These are phyloP conservation scores for Zychaea mexicana DNA, from an alignment of 371 early-diverging fungal genomes.

Conservation along the genomic window DNA sequence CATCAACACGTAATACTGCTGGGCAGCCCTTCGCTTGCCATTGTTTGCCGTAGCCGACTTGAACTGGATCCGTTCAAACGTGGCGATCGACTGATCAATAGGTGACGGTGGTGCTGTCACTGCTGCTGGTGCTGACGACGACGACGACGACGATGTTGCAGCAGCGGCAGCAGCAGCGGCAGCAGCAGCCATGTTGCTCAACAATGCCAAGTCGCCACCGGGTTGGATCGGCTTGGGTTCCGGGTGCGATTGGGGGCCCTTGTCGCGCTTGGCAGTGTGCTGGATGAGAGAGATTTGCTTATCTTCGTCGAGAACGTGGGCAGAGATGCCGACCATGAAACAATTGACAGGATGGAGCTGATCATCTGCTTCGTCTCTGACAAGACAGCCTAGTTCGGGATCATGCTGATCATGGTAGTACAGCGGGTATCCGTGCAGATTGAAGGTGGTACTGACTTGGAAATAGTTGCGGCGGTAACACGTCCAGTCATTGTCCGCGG, in stretches of 20 bases:
- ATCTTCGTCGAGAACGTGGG: constrained; percentile 62
- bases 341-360: constrained; percentile 32
- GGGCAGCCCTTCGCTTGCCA: constrained; percentile 83
- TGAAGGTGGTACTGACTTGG: constrained; percentile 81
- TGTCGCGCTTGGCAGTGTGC: constrained; percentile 93
- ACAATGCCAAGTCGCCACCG: constrained; percentile 55
- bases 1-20: constrained; percentile 83
- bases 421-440: constrained; percentile 45
- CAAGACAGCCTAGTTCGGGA: constrained; percentile 56
- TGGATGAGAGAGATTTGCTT: constrained; percentile 78
- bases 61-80: constrained; percentile 93
- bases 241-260: constrained; percentile 84
- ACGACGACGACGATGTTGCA: not conserved
- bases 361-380: constrained; percentile 31
- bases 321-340: constrained; percentile 74
- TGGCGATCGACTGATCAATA: constrained; percentile 57
- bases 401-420: constrained; percentile 23
- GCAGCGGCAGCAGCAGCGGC: constrained; percentile 39
- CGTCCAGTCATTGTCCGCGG: constrained; percentile 87
- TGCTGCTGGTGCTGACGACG: not conserved
- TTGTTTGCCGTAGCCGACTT: constrained; percentile 93
- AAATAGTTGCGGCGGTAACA: constrained; percentile 96
- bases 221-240: constrained; percentile 60
- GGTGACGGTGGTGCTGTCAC: constrained; percentile 6
- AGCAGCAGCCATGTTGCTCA: constrained; percentile 34